Evolutionary conservation across 441 rosid genomes (phyloP).

Genomic region (Jatropha multifida): DNA sequence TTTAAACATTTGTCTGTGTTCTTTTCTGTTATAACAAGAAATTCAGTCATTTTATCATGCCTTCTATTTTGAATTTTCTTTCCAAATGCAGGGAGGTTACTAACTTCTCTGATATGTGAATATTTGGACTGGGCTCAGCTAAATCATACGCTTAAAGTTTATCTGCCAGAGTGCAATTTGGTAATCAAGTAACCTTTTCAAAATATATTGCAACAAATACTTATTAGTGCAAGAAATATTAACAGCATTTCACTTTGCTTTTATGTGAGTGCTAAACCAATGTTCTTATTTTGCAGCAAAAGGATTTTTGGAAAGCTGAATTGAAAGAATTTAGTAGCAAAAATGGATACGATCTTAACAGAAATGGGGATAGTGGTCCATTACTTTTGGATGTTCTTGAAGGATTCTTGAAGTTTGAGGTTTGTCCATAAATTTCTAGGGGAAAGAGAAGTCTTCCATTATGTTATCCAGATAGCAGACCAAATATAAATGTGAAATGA

Average conservation of each 20-base stretch:
- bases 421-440: conserved; percentile 19
- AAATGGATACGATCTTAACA: conserved; percentile 74
- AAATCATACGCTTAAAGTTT: conserved; percentile 82
- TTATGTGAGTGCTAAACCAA: conserved; percentile 11
- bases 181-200: conserved; percentile 59
- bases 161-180: conserved; percentile 96
- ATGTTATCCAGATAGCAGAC: background rate
- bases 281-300: conserved; percentile 52
- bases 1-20: background rate
- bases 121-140: conserved; percentile 97
- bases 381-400: conserved; percentile 91
- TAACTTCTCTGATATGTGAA: conserved; percentile 82
- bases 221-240: background rate
- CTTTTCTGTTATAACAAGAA: conserved; percentile 7
- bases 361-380: conserved; percentile 78
- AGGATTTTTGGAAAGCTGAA: conserved; percentile 88
- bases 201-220: conserved; percentile 1
- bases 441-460: conserved; percentile 19
- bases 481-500: background rate
- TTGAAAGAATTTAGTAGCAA: conserved; percentile 79
- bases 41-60: conserved; percentile 4
- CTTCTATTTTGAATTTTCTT: background rate
- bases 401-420: conserved; percentile 92
- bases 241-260: background rate
- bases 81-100: conserved; percentile 74